A percentile compares a stretch with the other conserved stretches of the same genome.
Evolutionary conservation across 345 rosid species (phyloP).

Genomic region (Barbarea vulgaris): DNA sequence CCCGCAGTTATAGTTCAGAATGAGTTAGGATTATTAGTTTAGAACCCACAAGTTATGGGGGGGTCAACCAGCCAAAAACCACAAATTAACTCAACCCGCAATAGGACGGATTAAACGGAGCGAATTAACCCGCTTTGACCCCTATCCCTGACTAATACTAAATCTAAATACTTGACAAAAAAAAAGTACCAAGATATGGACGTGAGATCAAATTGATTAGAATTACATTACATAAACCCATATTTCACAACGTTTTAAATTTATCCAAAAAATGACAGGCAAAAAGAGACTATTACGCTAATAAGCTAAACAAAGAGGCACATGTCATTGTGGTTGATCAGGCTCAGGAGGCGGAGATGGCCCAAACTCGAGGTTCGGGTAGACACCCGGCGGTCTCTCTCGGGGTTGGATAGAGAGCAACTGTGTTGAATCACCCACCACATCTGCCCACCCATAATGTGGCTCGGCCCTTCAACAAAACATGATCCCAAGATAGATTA

Average conservation of each 20-base stretch:
- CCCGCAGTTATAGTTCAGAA: no score
- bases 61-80: no score
- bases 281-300: constrained; percentile 27
- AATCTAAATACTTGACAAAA: neutral
- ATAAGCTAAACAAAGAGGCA: constrained; percentile 18
- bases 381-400: constrained; percentile 89
- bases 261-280: constrained; percentile 6
- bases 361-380: constrained; percentile 73
- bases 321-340: constrained; percentile 43
- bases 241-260: constrained; percentile 22
- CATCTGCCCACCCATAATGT: constrained; percentile 98
- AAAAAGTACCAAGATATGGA: neutral
- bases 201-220: constrained; percentile 2
- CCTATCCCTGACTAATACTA: neutral
- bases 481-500: constrained; percentile 7
- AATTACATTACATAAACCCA: constrained; percentile 25
- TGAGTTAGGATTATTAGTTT: no score
- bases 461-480: constrained; percentile 78
- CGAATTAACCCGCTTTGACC: no score
- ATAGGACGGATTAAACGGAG: no score
- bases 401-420: constrained; percentile 75
- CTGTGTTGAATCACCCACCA: constrained; percentile 87
- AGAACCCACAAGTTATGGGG: no score
- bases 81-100: no score
- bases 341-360: constrained; percentile 54